Base-by-base conservation (phyloP, 176 grass and related monocot genomes). In the Eleusine indica region DNA sequence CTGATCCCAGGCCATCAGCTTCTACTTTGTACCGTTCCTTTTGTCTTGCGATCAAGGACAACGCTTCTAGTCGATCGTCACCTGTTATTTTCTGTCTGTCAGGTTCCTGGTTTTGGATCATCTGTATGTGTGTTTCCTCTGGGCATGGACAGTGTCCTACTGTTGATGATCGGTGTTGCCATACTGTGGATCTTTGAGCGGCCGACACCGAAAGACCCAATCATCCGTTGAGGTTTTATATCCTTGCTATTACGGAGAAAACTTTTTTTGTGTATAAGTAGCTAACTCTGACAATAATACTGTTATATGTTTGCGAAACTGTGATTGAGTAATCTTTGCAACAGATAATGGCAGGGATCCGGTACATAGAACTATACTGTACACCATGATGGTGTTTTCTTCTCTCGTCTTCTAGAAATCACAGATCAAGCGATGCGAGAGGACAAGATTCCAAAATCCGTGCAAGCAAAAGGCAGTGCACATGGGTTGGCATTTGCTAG, bases 1-100 rank as follows among this genome's bases (percentile, higher is more conserved):
- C 44, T 18, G 76, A 80, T 25, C 32, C 46, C 21, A 30, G 68
- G 2, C 60, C 70, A 86, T 67, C 77, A 12, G n/a, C 71, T 69
- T 81, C 78, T 60, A 35, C 70, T 75, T 87, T 87, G 78, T 87
- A 48, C 40, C 28, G 21, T 69, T 87, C 49, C 78, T 67, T 30
- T 68, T 82, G 85, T 81, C 78, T 16, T 21, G 70, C 6, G 46
- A 68, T 7, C 5, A 22, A 74, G 47, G 18, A 51, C 70, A 47
- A 38, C 53, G 77, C 60, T 68, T 57, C 60, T 66, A 57, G 71
- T 61, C 65, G 62, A 69, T 66, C 30, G 3, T 75, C 62, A 15
- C 56, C 28, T 87, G 70, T 81, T 75, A 13, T 40, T 37, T 81
- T 81, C 49, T 81, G 71, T 61, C 64, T 69, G 85, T 69, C 78